These are phyloP conservation scores for Nidularia pulvinata DNA, from an alignment of 768 basidiomycete species.

Conservation along the genomic window DNA sequence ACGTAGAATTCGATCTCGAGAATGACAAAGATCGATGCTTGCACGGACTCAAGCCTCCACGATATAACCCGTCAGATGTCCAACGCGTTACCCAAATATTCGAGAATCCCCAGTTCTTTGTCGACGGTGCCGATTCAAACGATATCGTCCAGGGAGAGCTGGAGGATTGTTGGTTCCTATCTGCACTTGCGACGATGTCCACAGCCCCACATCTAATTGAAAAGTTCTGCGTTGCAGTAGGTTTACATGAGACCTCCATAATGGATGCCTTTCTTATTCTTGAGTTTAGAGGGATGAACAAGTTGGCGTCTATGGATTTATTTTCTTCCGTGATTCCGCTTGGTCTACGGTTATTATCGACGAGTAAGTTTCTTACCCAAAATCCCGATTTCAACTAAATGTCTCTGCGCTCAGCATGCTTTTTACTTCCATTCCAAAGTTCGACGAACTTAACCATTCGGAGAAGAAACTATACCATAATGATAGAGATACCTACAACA, in stretches of 20 bases:
- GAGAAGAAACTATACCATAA: constrained; percentile 48
- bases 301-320: constrained; percentile 58
- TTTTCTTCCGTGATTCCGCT: constrained; percentile 50
- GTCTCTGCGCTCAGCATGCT: constrained; percentile 33
- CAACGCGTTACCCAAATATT: constrained; percentile 49
- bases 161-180: constrained; percentile 60
- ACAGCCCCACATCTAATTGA: constrained; percentile 47
- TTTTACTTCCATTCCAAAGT: constrained; percentile 49
- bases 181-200: constrained; percentile 48
- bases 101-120: constrained; percentile 47
- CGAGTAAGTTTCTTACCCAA: constrained; percentile 31
- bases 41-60: constrained; percentile 24
- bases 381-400: neutral
- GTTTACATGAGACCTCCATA: neutral
- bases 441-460: constrained; percentile 37
- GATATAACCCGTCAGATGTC: constrained; percentile 35
- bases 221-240: constrained; percentile 38
- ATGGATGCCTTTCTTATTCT: neutral
- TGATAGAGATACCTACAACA: constrained; percentile 45
- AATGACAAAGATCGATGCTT: constrained; percentile 49
- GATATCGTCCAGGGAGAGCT: constrained; percentile 52
- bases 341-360: constrained; percentile 59
- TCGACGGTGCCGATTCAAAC: constrained; percentile 40
- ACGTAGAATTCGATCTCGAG: constrained; percentile 61
- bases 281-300: constrained; percentile 40